phyloP scores from a whole-genome alignment of 1,284 basidiomycete species.

The Trametes sp. region DNA sequence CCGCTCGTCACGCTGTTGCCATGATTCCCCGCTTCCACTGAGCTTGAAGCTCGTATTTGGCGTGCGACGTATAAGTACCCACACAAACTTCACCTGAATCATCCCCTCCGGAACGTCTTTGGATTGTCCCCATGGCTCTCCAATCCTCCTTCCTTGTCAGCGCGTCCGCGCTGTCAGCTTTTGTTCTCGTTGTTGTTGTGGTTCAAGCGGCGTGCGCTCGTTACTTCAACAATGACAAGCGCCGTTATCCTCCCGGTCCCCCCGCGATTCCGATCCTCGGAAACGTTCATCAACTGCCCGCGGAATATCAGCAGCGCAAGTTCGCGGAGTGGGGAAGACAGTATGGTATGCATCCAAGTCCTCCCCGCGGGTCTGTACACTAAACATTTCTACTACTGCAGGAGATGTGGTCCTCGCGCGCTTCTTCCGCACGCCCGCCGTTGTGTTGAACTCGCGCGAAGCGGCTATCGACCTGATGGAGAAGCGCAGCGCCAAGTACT shows the following conservation, averaged over 20 bases:
- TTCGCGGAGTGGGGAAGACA: slow-evolving; percentile 33
- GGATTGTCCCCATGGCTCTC: slow-evolving; percentile 15
- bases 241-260: slow-evolving; percentile 33
- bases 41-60: slow-evolving; percentile 7
- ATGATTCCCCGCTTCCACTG: slow-evolving; percentile 13
- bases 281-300: slow-evolving; percentile 35
- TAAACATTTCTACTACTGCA: slow-evolving; percentile 14
- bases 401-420: slow-evolving; percentile 48
- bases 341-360: slow-evolving; percentile 27
- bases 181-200: slow-evolving; percentile 14
- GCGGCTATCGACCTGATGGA: slow-evolving; percentile 50
- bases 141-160: slow-evolving; percentile 12
- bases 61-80: slow-evolving; percentile 9
- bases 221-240: slow-evolving; percentile 14
- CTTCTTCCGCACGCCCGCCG: slow-evolving; percentile 43
- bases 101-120: background rate
- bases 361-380: background rate
- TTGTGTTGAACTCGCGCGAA: slow-evolving; percentile 47
- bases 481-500: slow-evolving; percentile 50
- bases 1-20: slow-evolving; percentile 6
- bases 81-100: background rate
- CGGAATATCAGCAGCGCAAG: slow-evolving; percentile 30
- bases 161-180: slow-evolving; percentile 12
- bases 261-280: slow-evolving; percentile 31
- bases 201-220: slow-evolving; percentile 17